These are phyloP conservation scores for Nannochloropsis oceanica DNA, from an alignment of 108 stramenopile genomes.

Conservation along the genomic window DNA sequence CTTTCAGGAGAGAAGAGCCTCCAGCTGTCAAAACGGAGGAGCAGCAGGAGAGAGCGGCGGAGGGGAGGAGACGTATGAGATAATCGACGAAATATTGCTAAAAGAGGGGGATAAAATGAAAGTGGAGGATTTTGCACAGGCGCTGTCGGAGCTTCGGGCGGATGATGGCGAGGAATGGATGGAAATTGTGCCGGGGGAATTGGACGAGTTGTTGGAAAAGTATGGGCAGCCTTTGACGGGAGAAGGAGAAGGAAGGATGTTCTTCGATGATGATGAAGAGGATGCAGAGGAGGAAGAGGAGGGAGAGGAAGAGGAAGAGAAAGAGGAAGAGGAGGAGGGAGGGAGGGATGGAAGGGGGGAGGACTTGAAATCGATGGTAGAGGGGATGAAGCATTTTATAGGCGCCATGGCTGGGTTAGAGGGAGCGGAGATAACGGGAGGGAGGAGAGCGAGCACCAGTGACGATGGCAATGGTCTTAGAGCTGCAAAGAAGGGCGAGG, in stretches of 20 bases:
- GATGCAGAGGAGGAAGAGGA: too few relatives aligned
- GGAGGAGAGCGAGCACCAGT: too few relatives aligned
- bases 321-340: neutral
- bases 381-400: neutral
- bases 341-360: neutral
- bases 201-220: neutral
- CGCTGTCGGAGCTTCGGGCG: neutral
- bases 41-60: neutral
- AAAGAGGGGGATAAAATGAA: neutral
- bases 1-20: too few relatives aligned
- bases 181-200: neutral
- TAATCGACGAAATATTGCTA: neutral
- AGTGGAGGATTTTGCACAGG: neutral
- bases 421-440: neutral
- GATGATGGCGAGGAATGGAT: neutral
- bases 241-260: neutral
- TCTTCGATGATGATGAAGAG: neutral
- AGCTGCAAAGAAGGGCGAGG: neutral
- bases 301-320: neutral
- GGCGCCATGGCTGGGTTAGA: neutral
- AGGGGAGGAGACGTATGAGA: neutral
- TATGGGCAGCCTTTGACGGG: neutral
- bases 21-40: neutral
- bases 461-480: too few relatives aligned
- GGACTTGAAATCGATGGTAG: neutral